These are phyloP conservation scores for Saccharomyces pastorianus DNA, from an alignment of 1,139 yeast genomes.

Conservation along the genomic window DNA sequence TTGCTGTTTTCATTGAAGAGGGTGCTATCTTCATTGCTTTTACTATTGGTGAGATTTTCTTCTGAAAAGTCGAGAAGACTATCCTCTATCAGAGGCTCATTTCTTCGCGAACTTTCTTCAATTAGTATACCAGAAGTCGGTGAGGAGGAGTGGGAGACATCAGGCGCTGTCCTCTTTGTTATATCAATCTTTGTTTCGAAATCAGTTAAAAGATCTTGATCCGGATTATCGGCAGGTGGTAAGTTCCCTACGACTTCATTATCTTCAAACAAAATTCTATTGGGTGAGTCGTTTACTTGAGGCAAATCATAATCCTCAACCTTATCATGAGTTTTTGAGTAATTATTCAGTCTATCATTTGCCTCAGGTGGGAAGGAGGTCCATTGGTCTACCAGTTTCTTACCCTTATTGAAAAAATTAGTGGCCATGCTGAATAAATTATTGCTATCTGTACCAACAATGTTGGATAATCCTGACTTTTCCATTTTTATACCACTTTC, in stretches of 20 bases:
- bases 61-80: conserved; percentile 19
- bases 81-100: conserved; percentile 5
- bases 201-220: conserved; percentile 8
- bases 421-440: conserved; percentile 12
- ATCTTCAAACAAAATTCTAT: background rate
- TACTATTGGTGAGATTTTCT: background rate
- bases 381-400: conserved; percentile 23
- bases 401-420: conserved; percentile 23
- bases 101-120: background rate
- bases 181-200: conserved; percentile 4
- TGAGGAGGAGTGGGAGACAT: background rate
- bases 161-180: background rate
- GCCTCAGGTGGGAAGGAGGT: conserved; percentile 19
- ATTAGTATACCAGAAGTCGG: background rate
- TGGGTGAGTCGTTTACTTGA: background rate
- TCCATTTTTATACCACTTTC: background rate
- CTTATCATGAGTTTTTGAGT: background rate
- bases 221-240: background rate
- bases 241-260: background rate
- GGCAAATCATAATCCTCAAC: background rate
- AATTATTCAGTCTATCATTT: conserved; percentile 11
- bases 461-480: background rate
- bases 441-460: background rate
- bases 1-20: background rate
- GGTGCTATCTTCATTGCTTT: background rate